Conservation (phyloP, 1,284 basidiomycete species). For the Cryptococcus jaspeensis region DNA sequence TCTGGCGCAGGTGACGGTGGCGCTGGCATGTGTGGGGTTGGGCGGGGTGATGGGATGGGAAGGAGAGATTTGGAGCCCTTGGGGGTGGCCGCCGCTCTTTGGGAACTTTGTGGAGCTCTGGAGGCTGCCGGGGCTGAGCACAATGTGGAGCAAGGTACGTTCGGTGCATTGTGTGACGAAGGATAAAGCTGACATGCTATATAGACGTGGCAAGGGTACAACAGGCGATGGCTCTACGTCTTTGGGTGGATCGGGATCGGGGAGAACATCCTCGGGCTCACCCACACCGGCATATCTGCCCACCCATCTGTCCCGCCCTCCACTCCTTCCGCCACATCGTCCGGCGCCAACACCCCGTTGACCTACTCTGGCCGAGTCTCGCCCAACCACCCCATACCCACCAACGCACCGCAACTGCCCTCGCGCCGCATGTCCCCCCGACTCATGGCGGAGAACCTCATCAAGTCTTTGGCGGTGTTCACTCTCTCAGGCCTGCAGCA, state of each 20-base stretch:
- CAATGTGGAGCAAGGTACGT: constrained; percentile 45
- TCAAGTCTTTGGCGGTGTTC: constrained; percentile 45
- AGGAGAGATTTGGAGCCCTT: constrained; percentile 40
- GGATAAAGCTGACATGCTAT: neutral
- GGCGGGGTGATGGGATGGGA: constrained; percentile 39
- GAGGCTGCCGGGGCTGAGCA: constrained; percentile 35
- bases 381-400: constrained; percentile 29
- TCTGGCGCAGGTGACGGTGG: constrained; percentile 13
- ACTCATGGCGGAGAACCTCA: constrained; percentile 29
- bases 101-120: constrained; percentile 32
- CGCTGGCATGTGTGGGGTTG: constrained; percentile 19
- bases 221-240: constrained; percentile 34
- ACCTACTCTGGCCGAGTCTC: constrained; percentile 23
- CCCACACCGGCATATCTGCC: constrained; percentile 28
- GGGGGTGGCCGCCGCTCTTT: constrained; percentile 46
- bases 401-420: constrained; percentile 4
- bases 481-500: constrained; percentile 39
- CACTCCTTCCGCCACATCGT: neutral
- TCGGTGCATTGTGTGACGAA: neutral
- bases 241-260: constrained; percentile 42
- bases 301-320: constrained; percentile 10
- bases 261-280: constrained; percentile 41
- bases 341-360: constrained; percentile 6
- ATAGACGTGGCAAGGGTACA: constrained; percentile 46
- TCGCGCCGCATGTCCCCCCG: constrained; percentile 7